Conservation (phyloP, 1,139 yeast genomes). For the Pichia sp. region DNA sequence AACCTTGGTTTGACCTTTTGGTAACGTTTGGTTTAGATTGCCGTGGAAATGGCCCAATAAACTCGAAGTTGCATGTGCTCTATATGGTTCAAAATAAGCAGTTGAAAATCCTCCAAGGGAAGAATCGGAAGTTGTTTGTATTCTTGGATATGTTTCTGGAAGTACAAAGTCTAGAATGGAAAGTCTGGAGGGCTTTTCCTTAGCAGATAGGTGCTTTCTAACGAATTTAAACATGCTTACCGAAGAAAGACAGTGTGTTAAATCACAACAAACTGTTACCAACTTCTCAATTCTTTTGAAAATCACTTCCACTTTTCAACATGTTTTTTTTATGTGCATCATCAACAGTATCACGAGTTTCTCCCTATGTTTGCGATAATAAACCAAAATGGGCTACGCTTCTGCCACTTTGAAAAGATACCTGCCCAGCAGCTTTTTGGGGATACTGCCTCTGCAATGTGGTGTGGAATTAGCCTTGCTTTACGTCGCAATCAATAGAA, state of each 20-base stretch:
- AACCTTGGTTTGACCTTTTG: slow-evolving; percentile 43
- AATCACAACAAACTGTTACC: too few species aligned
- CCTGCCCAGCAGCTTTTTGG: slow-evolving; percentile 20
- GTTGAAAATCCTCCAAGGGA: slow-evolving; percentile 77
- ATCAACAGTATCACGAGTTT: not conserved
- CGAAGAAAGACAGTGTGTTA: not conserved
- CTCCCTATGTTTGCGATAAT: not conserved
- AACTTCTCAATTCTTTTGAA: not conserved
- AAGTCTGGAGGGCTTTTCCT: slow-evolving; percentile 20
- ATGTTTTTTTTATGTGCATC: not conserved
- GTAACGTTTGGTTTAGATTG: slow-evolving; percentile 64
- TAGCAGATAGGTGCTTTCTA: slow-evolving; percentile 53
- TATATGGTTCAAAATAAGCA: slow-evolving; percentile 40
- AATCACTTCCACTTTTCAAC: not conserved
- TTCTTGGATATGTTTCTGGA: slow-evolving; percentile 39
- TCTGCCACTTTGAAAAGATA: not conserved
- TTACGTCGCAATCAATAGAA: slow-evolving; percentile 75
- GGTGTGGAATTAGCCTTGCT: slow-evolving; percentile 86
- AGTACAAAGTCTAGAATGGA: slow-evolving; percentile 50
- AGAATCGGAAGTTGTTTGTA: slow-evolving; percentile 61
- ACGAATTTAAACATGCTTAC: slow-evolving; percentile 45
- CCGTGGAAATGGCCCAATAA: slow-evolving; percentile 62
- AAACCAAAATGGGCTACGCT: not conserved
- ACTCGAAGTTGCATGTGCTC: slow-evolving; percentile 17
- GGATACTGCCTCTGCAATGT: slow-evolving; percentile 66